These are phyloP conservation scores for Euphorbia schlechtendalii DNA, from an alignment of 441 rosid genomes.

Conservation along the genomic window DNA sequence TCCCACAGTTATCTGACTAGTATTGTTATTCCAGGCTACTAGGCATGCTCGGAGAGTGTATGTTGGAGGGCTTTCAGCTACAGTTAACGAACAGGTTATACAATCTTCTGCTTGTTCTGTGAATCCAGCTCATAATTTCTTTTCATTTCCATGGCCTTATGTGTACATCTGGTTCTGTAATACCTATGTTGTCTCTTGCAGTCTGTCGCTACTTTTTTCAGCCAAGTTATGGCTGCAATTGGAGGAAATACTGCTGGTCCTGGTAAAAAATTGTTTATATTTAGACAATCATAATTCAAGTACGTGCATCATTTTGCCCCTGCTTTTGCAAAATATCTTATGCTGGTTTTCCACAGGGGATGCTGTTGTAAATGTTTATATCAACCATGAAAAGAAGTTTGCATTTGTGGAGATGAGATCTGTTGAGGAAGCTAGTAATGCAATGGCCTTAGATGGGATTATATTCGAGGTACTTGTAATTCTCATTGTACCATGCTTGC, in stretches of 20 bases:
- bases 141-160: neutral
- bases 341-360: slow-evolving; percentile 73
- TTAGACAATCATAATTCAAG: neutral
- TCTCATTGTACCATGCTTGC: neutral
- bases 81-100: slow-evolving; percentile 88
- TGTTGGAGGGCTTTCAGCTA: slow-evolving; percentile 92
- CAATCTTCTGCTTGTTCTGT: neutral
- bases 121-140: neutral
- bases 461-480: slow-evolving; percentile 68
- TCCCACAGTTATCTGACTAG: neutral
- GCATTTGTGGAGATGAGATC: slow-evolving; percentile 99
- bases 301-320: neutral
- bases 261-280: slow-evolving; percentile 28
- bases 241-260: slow-evolving; percentile 99
- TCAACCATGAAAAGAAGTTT: slow-evolving; percentile 95
- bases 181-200: slow-evolving; percentile 27
- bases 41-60: slow-evolving; percentile 97
- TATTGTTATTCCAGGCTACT: slow-evolving; percentile 57
- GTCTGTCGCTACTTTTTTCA: slow-evolving; percentile 88
- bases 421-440: slow-evolving; percentile 98
- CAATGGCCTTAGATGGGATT: slow-evolving; percentile 95
- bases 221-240: slow-evolving; percentile 94
- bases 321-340: neutral
- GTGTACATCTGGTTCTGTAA: slow-evolving; percentile 7
- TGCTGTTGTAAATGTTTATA: slow-evolving; percentile 96